These are phyloP conservation scores for Penicillium fuscoglaucum DNA, from an alignment of 2,329 filamentous ascomycete species.

Conservation along the genomic window DNA sequence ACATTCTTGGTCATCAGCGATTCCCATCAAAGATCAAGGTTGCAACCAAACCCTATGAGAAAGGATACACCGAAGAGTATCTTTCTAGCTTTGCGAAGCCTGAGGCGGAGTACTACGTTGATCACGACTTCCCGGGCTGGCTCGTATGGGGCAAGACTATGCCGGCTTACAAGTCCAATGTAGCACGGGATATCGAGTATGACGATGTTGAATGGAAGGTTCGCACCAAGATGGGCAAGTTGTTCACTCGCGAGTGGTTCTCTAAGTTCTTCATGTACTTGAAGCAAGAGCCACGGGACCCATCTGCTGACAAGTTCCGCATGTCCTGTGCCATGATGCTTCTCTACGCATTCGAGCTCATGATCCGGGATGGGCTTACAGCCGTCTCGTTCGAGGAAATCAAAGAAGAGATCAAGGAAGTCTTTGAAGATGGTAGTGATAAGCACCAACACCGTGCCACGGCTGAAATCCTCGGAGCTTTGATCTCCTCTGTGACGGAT, in stretches of 20 bases:
- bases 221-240: constrained; percentile 74
- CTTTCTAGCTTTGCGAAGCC: constrained; percentile 74
- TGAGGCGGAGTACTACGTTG: constrained; percentile 83
- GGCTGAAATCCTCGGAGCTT: constrained; percentile 83
- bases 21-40: constrained; percentile 76
- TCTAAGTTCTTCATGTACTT: constrained; percentile 85
- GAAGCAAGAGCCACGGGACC: constrained; percentile 91
- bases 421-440: constrained; percentile 90
- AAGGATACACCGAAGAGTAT: constrained; percentile 75
- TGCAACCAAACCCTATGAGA: constrained; percentile 70
- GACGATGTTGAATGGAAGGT: constrained; percentile 76
- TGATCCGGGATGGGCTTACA: constrained; percentile 73
- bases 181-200: constrained; percentile 67
- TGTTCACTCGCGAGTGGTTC: constrained; percentile 83
- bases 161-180: constrained; percentile 72
- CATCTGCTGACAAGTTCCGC: constrained; percentile 78
- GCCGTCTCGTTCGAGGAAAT: constrained; percentile 82
- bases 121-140: constrained; percentile 92
- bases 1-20: constrained; percentile 75
- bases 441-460: constrained; percentile 98
- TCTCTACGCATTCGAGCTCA: constrained; percentile 85
- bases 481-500: constrained; percentile 79
- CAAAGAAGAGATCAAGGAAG: constrained; percentile 71
- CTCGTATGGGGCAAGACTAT: constrained; percentile 91
- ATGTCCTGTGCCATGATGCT: constrained; percentile 85